Evolutionary conservation across 2,329 filamentous ascomycete species (phyloP).

Genomic region (Aspergillus fumigatiaffinis): DNA sequence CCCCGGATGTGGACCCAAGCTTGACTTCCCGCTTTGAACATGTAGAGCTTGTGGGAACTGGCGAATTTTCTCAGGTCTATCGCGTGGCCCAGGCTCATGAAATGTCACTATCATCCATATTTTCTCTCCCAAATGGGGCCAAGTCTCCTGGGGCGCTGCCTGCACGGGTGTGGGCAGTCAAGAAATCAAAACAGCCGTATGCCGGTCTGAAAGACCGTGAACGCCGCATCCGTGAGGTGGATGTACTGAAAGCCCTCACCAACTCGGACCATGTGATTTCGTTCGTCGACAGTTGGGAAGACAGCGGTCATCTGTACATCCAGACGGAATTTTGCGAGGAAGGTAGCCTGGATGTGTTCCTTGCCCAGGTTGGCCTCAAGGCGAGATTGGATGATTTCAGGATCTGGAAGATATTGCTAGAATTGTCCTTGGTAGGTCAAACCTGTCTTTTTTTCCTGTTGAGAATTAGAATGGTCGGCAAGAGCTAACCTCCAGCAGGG

Average conservation of each 20-base stretch:
- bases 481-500: constrained; percentile 54
- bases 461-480: background rate
- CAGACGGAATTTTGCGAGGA: constrained; percentile 97
- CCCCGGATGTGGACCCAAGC: constrained; percentile 69
- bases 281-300: constrained; percentile 84
- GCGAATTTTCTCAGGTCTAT: constrained; percentile 93
- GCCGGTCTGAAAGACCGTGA: constrained; percentile 75
- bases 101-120: constrained; percentile 36
- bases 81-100: constrained; percentile 57
- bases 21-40: constrained; percentile 74
- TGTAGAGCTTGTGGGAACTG: constrained; percentile 75
- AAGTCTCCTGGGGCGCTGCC: constrained; percentile 53
- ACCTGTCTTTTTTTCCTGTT: background rate
- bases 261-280: constrained; percentile 81
- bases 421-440: constrained; percentile 69
- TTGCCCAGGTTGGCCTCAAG: constrained; percentile 75
- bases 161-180: constrained; percentile 77
- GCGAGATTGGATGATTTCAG: constrained; percentile 92
- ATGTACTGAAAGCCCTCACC: constrained; percentile 70
- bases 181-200: constrained; percentile 82
- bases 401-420: constrained; percentile 96
- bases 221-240: constrained; percentile 77
- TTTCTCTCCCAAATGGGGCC: constrained; percentile 44
- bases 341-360: constrained; percentile 81
- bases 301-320: constrained; percentile 82